These are phyloP conservation scores for Moniliophthora roreri DNA, from an alignment of 1,284 basidiomycete species.

Conservation along the genomic window DNA sequence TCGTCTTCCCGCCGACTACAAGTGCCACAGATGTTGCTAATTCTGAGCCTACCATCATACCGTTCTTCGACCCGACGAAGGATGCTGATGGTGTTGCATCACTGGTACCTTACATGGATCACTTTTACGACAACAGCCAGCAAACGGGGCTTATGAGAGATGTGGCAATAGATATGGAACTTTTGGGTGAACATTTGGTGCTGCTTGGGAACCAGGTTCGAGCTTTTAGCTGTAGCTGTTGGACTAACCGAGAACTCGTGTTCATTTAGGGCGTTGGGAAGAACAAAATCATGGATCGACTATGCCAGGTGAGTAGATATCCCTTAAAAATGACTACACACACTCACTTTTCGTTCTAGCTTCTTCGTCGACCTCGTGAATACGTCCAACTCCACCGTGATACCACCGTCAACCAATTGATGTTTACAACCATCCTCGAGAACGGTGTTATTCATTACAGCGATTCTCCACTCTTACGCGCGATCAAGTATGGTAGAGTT, in stretches of 20 bases:
- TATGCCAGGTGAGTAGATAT: slow-evolving; percentile 46
- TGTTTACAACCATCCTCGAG: slow-evolving; percentile 64
- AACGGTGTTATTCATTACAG: slow-evolving; percentile 56
- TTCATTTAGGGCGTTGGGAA: slow-evolving; percentile 59
- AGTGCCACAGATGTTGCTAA: slow-evolving; percentile 28
- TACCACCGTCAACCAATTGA: slow-evolving; percentile 66
- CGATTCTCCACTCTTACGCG: slow-evolving; percentile 64
- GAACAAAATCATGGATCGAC: slow-evolving; percentile 67
- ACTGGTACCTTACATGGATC: slow-evolving; percentile 64
- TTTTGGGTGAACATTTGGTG: slow-evolving; percentile 61
- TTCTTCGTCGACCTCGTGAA: slow-evolving; percentile 61
- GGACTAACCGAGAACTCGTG: not conserved
- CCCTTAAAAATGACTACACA: not conserved
- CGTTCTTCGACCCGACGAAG: slow-evolving; percentile 44
- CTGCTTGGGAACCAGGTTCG: slow-evolving; percentile 64
- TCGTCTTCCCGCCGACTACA: slow-evolving; percentile 50
- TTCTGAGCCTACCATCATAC: slow-evolving; percentile 38
- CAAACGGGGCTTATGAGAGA: slow-evolving; percentile 67
- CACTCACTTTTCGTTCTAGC: slow-evolving; percentile 29
- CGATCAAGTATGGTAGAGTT: slow-evolving; percentile 56
- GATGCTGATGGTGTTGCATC: slow-evolving; percentile 55
- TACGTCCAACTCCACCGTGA: slow-evolving; percentile 70
- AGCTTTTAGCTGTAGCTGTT: not conserved
- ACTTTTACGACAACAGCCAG: slow-evolving; percentile 67
- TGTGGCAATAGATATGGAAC: slow-evolving; percentile 58